phyloP scores from a whole-genome alignment of 345 rosid genomes.

The Eutrema japonicum region DNA sequence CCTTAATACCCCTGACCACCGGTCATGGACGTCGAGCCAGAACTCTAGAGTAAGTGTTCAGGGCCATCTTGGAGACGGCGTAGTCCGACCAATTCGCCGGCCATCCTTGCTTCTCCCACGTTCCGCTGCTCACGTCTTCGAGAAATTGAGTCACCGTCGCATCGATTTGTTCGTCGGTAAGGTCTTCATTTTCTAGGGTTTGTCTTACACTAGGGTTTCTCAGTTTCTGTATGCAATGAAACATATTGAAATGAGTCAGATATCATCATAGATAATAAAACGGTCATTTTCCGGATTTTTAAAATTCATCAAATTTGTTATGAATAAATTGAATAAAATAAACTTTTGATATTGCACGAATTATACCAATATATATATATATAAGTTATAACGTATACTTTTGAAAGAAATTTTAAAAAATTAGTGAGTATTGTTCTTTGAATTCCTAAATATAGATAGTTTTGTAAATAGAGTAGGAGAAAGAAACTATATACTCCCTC shows the following conservation, averaged over 20 bases:
- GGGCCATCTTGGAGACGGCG: constrained; percentile 82
- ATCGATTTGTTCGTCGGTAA: constrained; percentile 56
- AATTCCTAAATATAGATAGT: neutral
- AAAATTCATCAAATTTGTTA: neutral
- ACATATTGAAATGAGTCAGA: constrained; percentile 12
- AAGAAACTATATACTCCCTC: neutral
- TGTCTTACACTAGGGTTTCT: constrained; percentile 53
- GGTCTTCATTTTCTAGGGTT: constrained; percentile 51
- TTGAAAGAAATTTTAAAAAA: neutral
- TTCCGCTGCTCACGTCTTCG: constrained; percentile 56
- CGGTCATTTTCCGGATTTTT: neutral
- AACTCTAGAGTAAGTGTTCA: constrained; percentile 74
- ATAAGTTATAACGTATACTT: neutral
- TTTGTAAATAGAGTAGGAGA: neutral
- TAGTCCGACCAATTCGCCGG: constrained; percentile 82
- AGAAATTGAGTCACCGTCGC: constrained; percentile 53
- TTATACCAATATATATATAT: neutral
- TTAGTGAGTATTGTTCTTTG: neutral
- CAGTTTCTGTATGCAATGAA: constrained; percentile 60
- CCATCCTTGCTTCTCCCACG: constrained; percentile 79
- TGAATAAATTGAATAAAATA: neutral
- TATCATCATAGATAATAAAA: neutral
- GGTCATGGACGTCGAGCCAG: constrained; percentile 74
- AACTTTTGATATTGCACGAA: neutral
- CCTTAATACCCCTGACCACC: constrained; percentile 70